Base-by-base conservation (phyloP, 306 rosid genomes). In the Acacia confusa region DNA sequence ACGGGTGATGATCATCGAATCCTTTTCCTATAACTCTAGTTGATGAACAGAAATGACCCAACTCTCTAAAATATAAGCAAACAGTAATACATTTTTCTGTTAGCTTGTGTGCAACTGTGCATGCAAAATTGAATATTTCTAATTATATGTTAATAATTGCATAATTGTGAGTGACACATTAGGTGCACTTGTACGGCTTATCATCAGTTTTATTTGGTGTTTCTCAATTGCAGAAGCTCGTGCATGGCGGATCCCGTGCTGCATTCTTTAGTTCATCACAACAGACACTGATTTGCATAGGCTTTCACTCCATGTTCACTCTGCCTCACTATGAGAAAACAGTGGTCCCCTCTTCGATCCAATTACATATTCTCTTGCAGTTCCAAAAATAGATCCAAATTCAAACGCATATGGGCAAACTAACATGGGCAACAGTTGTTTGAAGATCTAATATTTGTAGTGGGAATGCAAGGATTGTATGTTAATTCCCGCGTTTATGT, bases 191-290 rank as follows among this genome's bases (percentile, higher is more conserved):
- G 63, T 16, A 45, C 67, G 83, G 44, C 22, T 70, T n/a, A n/a
- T n/a, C n/a, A n/a, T n/a, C 13, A 53, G n/a, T 58, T 58, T 61
- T 3, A 0, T 3, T 66, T 19, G 12, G 22, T 40, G 32, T 63
- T 24, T 30, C 32, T 47, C 24, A 69, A 76, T 82, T 77, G 65
- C 81, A 85, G 90, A 79, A 76, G 85, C 66, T 15, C 81, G 74
- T 72, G 68, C 86, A 74, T n/a, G 90, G 84, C 76, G 80, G 70
- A 41, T 68, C 61, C 79, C 82, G 69, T 91, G 94, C 84, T 79
- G 77, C 71, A 87, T 91, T 82, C 94, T 90, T 47, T 92, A 83
- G 72, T 74, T 77, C 38, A 47, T 77, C 38, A 47, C 34, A 12
- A 0, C 1, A 9, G 64, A 57, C 30, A 2, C 4, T 27, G 66